Conservation (phyloP, 2,329 filamentous ascomycete genomes). For the Thelonectria olida region DNA sequence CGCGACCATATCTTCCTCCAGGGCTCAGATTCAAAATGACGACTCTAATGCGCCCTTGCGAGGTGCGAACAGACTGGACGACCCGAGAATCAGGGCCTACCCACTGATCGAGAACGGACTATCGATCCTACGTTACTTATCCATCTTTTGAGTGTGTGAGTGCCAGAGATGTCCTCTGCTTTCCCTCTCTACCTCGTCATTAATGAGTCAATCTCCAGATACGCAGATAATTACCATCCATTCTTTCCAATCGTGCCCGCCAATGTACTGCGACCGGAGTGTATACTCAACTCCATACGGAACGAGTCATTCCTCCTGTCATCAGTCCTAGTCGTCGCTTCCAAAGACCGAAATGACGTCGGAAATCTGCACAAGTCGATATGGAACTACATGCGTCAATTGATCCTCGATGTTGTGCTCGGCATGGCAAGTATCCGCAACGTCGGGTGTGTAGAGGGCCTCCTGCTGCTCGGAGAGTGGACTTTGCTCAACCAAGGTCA, state of each 20-base stretch:
- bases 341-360: constrained; percentile 15
- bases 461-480: constrained; percentile 22
- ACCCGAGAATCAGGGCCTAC: constrained; percentile 8
- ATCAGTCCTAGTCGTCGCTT: constrained; percentile 17
- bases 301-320: constrained; percentile 21
- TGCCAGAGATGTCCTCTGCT: too few relatives aligned
- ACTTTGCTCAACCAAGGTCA: constrained; percentile 20
- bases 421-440: constrained; percentile 10
- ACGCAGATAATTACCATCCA: constrained; percentile 5
- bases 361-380: constrained; percentile 13
- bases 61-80: not conserved
- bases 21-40: not conserved
- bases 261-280: constrained; percentile 9
- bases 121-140: constrained; percentile 5
- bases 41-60: not conserved
- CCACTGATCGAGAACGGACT: constrained; percentile 3
- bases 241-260: constrained; percentile 10
- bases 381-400: constrained; percentile 16
- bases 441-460: constrained; percentile 18
- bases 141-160: not conserved
- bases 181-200: too few relatives aligned
- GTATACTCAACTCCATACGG: constrained; percentile 11
- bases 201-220: not conserved
- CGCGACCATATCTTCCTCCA: not conserved
- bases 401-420: constrained; percentile 15